A percentile compares a stretch with the other conserved stretches of the same genome.
Conservation (phyloP, 2,329 filamentous ascomycete genomes). For the Emergomyces orientalis region DNA sequence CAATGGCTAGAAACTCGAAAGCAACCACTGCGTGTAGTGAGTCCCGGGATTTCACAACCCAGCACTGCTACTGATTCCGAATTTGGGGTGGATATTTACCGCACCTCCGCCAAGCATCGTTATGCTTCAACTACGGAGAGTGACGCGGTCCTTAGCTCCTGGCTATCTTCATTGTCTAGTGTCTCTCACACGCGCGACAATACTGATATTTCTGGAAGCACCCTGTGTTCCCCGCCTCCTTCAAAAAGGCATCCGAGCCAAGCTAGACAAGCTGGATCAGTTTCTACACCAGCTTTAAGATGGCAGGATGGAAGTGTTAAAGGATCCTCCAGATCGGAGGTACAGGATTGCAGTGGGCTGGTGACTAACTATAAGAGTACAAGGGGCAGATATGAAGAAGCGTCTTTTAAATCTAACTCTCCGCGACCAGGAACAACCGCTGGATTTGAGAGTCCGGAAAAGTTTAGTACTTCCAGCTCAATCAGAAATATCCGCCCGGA, state of each 20-base stretch:
- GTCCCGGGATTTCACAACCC: constrained; percentile 18
- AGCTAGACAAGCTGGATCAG: not conserved
- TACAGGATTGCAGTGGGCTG: not conserved
- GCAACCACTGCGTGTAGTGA: constrained; percentile 15
- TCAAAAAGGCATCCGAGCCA: not conserved
- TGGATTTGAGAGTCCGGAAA: not conserved
- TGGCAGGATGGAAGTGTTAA: not conserved
- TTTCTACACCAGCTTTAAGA: not conserved
- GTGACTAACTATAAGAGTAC: not conserved
- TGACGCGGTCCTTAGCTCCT: constrained; percentile 11
- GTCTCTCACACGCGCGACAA: not conserved
- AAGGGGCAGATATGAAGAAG: too few species aligned
- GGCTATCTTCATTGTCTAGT: constrained; percentile 10
- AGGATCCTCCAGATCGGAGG: not conserved
- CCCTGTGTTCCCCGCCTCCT: not conserved
- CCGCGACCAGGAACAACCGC: not conserved
- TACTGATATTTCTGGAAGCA: not conserved
- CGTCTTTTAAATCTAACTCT: not conserved
- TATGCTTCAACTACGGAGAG: constrained; percentile 10
- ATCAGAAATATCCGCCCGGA: not conserved
- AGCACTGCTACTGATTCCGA: constrained; percentile 24
- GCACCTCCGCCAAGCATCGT: constrained; percentile 13
- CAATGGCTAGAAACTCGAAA: constrained; percentile 5
- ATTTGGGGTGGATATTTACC: constrained; percentile 23
- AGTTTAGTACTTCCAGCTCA: not conserved